Evolutionary conservation across 1,139 yeast species (phyloP).

Genomic region (Pichia sp.): DNA sequence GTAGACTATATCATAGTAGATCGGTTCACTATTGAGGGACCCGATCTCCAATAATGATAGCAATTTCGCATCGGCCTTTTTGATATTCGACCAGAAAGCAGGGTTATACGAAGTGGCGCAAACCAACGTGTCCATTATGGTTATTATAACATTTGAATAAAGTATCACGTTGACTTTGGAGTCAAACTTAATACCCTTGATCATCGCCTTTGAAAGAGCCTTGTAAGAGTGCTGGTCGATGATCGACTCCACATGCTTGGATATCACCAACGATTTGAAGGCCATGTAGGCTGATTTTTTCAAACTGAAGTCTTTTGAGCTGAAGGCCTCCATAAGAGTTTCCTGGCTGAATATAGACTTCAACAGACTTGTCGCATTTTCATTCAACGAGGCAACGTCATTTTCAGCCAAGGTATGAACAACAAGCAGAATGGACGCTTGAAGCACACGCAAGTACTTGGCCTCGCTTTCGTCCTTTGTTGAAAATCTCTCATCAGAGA

Average conservation of each 20-base stretch:
- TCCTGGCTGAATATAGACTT: conserved; percentile 38
- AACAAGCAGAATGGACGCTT: conserved; percentile 49
- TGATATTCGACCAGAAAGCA: conserved; percentile 47
- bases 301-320: conserved; percentile 40
- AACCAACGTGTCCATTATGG: conserved; percentile 46
- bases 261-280: conserved; percentile 29
- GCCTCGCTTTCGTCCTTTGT: conserved; percentile 61
- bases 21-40: conserved; percentile 47
- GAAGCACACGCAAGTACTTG: conserved; percentile 61
- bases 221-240: conserved; percentile 39
- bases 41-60: conserved; percentile 48
- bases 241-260: conserved; percentile 15
- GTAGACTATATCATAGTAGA: conserved; percentile 39
- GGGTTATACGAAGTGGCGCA: conserved; percentile 39
- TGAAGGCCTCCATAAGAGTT: conserved; percentile 42
- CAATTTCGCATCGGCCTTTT: conserved; percentile 42
- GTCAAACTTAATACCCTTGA: conserved; percentile 47
- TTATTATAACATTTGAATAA: conserved; percentile 44
- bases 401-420: conserved; percentile 21
- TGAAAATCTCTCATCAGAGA: conserved; percentile 73
- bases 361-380: conserved; percentile 21
- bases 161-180: conserved; percentile 35
- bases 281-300: conserved; percentile 44
- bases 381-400: conserved; percentile 21
- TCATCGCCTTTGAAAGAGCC: conserved; percentile 43